Base-by-base conservation (phyloP, 2,329 filamentous ascomycete genomes). In the Dryadomyces sulphureus region DNA sequence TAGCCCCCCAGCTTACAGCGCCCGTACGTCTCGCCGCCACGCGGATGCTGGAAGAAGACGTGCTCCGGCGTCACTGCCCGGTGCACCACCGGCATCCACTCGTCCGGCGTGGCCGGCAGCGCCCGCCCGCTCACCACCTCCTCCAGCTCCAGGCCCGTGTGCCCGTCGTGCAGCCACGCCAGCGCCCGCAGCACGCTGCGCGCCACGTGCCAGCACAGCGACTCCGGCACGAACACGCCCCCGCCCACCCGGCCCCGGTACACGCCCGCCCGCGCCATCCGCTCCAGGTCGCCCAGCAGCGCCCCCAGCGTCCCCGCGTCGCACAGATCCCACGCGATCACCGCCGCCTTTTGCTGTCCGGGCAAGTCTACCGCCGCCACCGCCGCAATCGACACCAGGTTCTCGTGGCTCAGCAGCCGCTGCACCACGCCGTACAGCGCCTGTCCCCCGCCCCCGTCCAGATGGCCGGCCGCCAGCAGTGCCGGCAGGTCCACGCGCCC, bases 201-300 rank as follows among this genome's bases (percentile, higher is more conserved):
- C 12, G 70, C 60, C 8, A 77, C 71, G 53, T 77, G 72, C 73
- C 73, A 77, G 50, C 71, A 72, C 12, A 77, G 59, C 2, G 63
- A 62, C 52, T 77, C 73, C 0, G 72, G 71, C 12, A 73, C 54
- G 50, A 69, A 70, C 12, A 9, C 19, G 25, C 24, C 35, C 22
- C 24, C 5, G 25, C 40, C 40, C 1, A 16, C 25, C 4, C 7
- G 16, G 9, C 40, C 40, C 8, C 17, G 24, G 17, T 42, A 42
- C 25, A 42, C 2, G 17, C 40, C 56, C 5, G 46, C 36, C 2
- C 46, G 48, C 32, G 52, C 36, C 16, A 53, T 49, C 5, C 49
- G n/a, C 22, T 49, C 46, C 44, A 53, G 52, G 22, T 58, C 51
- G 16, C 58, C 54, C 2, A 58, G 40, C 11, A 75, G 52, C 25